These are phyloP conservation scores for Vanilla planifolia DNA, from an alignment of 106 monocot genomes.

Conservation along the genomic window DNA sequence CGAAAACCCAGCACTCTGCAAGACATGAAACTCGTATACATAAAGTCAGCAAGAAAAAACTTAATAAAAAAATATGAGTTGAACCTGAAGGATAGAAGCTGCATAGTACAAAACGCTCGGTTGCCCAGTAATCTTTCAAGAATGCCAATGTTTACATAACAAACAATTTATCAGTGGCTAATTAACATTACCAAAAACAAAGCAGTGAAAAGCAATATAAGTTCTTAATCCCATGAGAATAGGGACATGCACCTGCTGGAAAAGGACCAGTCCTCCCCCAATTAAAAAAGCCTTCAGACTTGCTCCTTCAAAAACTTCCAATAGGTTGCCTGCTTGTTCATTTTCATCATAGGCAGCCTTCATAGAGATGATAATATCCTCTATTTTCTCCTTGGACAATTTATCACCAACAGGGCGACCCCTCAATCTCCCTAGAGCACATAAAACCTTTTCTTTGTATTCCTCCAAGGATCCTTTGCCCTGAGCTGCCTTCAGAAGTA, in stretches of 20 bases:
- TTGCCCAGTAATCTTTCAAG: conserved; percentile 87
- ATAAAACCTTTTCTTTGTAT: conserved; percentile 47
- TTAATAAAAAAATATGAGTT: neutral
- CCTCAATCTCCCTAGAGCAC: conserved; percentile 53
- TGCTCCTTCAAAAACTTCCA: conserved; percentile 85
- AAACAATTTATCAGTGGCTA: neutral
- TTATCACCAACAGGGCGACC: conserved; percentile 50
- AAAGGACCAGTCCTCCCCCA: conserved; percentile 95
- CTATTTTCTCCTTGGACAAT: conserved; percentile 59
- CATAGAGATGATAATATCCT: conserved; percentile 63
- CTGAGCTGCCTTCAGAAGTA: conserved; percentile 89
- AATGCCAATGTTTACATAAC: neutral
- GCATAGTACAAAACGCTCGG: conserved; percentile 98
- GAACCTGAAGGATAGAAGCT: conserved; percentile 93
- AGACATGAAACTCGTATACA: conserved; percentile 1
- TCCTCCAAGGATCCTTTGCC: conserved; percentile 57
- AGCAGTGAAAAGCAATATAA: neutral
- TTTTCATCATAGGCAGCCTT: conserved; percentile 58
- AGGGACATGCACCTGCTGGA: conserved; percentile 69
- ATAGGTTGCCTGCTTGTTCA: conserved; percentile 54
- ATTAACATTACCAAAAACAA: neutral
- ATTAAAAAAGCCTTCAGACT: conserved; percentile 93
- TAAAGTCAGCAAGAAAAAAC: neutral
- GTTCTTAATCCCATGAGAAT: neutral
- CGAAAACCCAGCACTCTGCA: conserved; percentile 94